Conservation (phyloP, 1,139 yeast species). For the Kodamaea ohmeri region DNA sequence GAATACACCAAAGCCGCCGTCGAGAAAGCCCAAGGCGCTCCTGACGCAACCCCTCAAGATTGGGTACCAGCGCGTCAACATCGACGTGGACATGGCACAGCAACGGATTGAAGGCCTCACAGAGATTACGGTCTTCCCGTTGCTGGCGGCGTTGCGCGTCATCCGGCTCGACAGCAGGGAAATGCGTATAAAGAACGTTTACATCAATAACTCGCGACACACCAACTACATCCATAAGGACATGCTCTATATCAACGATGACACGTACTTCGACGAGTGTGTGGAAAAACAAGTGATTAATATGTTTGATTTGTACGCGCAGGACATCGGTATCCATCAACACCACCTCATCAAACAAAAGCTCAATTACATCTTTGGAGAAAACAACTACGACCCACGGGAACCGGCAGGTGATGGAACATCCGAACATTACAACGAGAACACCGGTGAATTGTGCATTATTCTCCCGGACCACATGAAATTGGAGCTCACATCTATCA, state of each 20-base stretch:
- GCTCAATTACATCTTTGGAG: slow-evolving; percentile 60
- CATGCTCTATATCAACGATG: slow-evolving; percentile 39
- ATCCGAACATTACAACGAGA: slow-evolving; percentile 28
- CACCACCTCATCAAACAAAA: slow-evolving; percentile 65
- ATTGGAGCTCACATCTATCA: slow-evolving; percentile 56
- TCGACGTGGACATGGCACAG: slow-evolving; percentile 63
- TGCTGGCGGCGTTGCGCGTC: slow-evolving; percentile 53
- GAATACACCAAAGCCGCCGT: not conserved
- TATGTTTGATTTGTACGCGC: slow-evolving; percentile 43
- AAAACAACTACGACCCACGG: slow-evolving; percentile 37
- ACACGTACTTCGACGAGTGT: slow-evolving; percentile 23
- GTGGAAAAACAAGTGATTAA: slow-evolving; percentile 26
- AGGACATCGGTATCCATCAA: slow-evolving; percentile 49
- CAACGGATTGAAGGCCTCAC: slow-evolving; percentile 67
- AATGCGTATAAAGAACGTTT: slow-evolving; percentile 59
- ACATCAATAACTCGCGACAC: slow-evolving; percentile 48
- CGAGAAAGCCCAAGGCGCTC: slow-evolving; percentile 10
- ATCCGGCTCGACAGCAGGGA: slow-evolving; percentile 82
- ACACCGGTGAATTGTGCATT: slow-evolving; percentile 71
- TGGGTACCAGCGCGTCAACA: slow-evolving; percentile 66
- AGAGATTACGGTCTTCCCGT: slow-evolving; percentile 76
- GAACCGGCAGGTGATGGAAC: slow-evolving; percentile 19
- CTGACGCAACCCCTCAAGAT: slow-evolving; percentile 48
- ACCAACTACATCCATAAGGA: slow-evolving; percentile 40
- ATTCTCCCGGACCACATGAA: slow-evolving; percentile 70